phyloP scores from a whole-genome alignment of 225 moss, liverwort and hornwort genomes.

The Marchantia paleacea region DNA sequence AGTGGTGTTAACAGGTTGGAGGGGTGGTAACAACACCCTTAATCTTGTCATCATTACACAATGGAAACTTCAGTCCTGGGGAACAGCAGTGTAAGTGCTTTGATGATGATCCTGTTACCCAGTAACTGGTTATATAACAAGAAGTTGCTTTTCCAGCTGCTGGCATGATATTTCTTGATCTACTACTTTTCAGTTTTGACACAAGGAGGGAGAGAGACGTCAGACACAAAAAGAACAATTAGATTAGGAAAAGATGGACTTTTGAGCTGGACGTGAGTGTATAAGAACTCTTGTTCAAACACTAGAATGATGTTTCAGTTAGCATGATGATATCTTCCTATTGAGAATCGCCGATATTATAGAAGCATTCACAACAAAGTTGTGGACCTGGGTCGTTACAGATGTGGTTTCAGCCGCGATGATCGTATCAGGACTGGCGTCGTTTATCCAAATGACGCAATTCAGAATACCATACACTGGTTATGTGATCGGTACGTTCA shows the following conservation, averaged over 20 bases:
- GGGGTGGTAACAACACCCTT: slow-evolving; percentile 82
- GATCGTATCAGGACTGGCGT: slow-evolving; percentile 65
- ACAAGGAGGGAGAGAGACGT: not conserved
- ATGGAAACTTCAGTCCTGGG: slow-evolving; percentile 24
- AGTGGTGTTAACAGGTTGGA: slow-evolving; percentile 52
- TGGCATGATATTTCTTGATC: not conserved
- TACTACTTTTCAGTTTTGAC: not conserved
- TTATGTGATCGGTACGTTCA: slow-evolving; percentile 56
- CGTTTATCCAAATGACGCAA: slow-evolving; percentile 67
- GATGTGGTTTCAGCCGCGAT: slow-evolving; percentile 90
- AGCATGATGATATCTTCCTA: not conserved
- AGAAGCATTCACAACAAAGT: not conserved
- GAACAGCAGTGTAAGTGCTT: slow-evolving; percentile 51
- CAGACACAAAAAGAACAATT: not conserved
- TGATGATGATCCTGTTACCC: not conserved
- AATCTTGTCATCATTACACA: slow-evolving; percentile 37
- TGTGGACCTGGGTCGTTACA: slow-evolving; percentile 28
- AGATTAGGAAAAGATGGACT: no score
- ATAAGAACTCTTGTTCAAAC: no score
- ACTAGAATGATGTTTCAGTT: no score
- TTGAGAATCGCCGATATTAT: not conserved
- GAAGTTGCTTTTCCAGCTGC: not conserved
- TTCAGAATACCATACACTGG: slow-evolving; percentile 53
- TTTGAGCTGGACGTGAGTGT: no score
- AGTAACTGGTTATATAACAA: not conserved